A percentile compares a stretch with the other conserved stretches of the same genome.
phyloP scores from a whole-genome alignment of 768 basidiomycete species.

The Lepiota brunneoincarnata region DNA sequence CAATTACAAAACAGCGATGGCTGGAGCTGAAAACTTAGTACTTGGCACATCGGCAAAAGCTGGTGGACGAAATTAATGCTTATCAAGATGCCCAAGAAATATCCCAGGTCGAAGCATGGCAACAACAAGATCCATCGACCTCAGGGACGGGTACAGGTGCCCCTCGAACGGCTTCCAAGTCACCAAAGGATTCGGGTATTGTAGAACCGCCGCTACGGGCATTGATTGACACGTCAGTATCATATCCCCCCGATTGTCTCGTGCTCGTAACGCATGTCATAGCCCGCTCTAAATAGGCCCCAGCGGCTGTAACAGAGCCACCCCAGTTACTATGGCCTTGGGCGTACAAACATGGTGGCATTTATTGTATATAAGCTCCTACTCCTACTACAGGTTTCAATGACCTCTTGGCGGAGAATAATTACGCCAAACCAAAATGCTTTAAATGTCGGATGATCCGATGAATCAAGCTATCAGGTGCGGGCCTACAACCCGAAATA shows the following conservation, averaged over 20 bases:
- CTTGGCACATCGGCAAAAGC: slow-evolving; percentile 51
- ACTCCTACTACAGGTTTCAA: too few species aligned
- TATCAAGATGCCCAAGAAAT: slow-evolving; percentile 23
- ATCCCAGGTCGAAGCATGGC: background rate
- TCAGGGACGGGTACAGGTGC: background rate
- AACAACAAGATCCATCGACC: background rate
- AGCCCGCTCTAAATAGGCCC: too few species aligned
- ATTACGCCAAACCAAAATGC: too few species aligned
- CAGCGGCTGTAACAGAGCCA: too few species aligned
- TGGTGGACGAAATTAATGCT: slow-evolving; percentile 47
- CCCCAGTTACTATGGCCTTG: too few species aligned
- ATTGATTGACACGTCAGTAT: slow-evolving; percentile 25
- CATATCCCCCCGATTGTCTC: slow-evolving; percentile 65
- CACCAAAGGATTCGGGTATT: background rate
- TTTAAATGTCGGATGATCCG: too few species aligned
- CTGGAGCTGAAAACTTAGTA: slow-evolving; percentile 67
- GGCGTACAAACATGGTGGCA: too few species aligned
- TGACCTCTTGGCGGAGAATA: too few species aligned
- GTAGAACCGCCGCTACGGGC: too few species aligned
- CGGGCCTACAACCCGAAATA: too few species aligned
- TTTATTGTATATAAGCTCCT: too few species aligned
- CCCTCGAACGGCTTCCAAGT: background rate
- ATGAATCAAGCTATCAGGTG: too few species aligned
- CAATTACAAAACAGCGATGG: slow-evolving; percentile 59
- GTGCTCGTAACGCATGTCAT: slow-evolving; percentile 67